Percentiles rank a stretch among this genome's conserved stretches.
These are phyloP conservation scores for Erigeron philadelphicus DNA, from an alignment of 140 eudicot species.

Conservation along the genomic window DNA sequence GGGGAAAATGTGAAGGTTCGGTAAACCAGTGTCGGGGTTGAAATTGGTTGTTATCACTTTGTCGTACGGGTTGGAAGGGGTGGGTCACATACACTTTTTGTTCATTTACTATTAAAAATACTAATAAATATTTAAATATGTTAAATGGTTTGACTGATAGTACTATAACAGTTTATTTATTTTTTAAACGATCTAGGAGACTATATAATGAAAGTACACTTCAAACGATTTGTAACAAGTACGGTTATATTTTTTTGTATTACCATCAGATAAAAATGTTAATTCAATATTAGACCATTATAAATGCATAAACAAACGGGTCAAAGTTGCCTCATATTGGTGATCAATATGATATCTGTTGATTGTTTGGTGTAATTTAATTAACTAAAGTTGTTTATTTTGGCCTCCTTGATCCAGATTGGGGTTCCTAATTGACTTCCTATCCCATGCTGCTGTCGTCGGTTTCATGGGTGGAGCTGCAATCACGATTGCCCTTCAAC, in stretches of 20 bases:
- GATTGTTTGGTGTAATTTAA: constrained; percentile 7
- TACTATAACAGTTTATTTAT: no score
- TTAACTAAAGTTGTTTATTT: constrained; percentile 1
- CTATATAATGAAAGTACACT: neutral
- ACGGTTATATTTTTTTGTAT: neutral
- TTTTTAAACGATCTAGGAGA: neutral
- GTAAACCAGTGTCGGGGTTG: neutral
- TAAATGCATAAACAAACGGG: neutral
- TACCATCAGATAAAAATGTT: neutral
- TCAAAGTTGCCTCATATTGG: neutral
- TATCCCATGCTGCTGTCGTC: constrained; percentile 60
- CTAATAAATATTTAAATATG: neutral
- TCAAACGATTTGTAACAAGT: neutral
- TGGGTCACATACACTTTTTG: neutral
- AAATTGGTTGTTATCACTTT: neutral
- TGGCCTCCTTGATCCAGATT: constrained; percentile 30
- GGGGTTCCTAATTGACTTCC: constrained; percentile 52
- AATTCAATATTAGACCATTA: neutral
- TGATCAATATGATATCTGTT: constrained; percentile 11
- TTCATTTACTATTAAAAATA: neutral
- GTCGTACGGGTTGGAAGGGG: neutral
- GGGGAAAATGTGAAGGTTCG: neutral
- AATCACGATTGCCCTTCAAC: constrained; percentile 55
- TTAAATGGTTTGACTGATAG: no score
- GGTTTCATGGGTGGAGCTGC: constrained; percentile 73